phyloP scores from a whole-genome alignment of 371 early-diverging fungal species.

The Conidiobolus incongruus region DNA sequence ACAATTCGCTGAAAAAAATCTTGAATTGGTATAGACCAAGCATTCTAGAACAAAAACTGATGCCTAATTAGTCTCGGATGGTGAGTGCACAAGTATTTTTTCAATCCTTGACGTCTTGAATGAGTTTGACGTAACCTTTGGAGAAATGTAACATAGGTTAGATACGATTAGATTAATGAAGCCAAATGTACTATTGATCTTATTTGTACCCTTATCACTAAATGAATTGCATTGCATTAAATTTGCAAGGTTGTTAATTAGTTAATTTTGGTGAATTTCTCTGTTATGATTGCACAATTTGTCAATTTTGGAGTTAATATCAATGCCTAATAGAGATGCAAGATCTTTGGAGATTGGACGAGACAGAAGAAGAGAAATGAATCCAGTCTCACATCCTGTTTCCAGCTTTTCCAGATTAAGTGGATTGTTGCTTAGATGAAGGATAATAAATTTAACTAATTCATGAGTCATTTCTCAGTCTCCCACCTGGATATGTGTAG shows the following conservation, averaged over 20 bases:
- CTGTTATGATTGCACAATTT: constrained; percentile 20
- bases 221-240: constrained; percentile 23
- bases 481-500: constrained; percentile 36
- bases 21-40: neutral
- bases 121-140: constrained; percentile 35
- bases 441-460: constrained; percentile 17
- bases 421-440: constrained; percentile 1
- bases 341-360: constrained; percentile 17
- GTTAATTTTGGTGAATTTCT: neutral
- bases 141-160: constrained; percentile 82
- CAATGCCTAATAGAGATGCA: constrained; percentile 9
- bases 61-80: constrained; percentile 21
- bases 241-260: constrained; percentile 8
- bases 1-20: too few species aligned
- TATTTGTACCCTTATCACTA: neutral
- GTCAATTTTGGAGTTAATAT: constrained; percentile 19
- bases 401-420: constrained; percentile 42
- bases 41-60: neutral
- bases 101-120: constrained; percentile 53
- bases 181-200: neutral
- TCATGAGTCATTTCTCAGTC: constrained; percentile 70
- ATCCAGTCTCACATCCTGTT: constrained; percentile 72
- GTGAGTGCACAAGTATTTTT: constrained; percentile 66
- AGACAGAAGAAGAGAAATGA: constrained; percentile 58
- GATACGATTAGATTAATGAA: constrained; percentile 46